Percentiles rank a stretch among this genome's conserved stretches.
Evolutionary conservation across 176 grass and related monocot genomes (phyloP).

Genomic region (Bolboschoenus planiculmis): DNA sequence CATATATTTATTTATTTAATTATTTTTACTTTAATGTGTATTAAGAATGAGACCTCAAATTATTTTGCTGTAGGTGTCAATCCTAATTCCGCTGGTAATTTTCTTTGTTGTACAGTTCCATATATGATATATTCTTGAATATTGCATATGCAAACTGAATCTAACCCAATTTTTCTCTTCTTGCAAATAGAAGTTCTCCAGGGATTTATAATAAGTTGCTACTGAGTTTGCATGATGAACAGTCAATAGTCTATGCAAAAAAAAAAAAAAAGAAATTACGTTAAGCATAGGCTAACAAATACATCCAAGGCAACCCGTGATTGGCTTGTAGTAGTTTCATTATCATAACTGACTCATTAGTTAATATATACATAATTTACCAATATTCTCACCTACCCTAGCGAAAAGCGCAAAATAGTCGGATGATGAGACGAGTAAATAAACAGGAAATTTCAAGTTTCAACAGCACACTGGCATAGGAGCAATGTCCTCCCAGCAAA

Average conservation of each 20-base stretch:
- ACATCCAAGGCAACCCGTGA: conserved; percentile 10
- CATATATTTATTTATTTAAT: not conserved
- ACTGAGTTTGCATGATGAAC: not conserved
- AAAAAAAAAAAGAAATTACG: not conserved
- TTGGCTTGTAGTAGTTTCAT: not conserved
- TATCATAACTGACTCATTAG: not conserved
- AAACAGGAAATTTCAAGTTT: conserved; percentile 1
- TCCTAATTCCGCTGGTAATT: conserved; percentile 32
- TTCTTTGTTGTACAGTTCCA: conserved; percentile 13
- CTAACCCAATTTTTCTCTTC: not conserved
- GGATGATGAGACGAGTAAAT: not conserved
- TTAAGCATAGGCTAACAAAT: not conserved
- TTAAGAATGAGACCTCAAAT: conserved; percentile 75
- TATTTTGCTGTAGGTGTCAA: conserved; percentile 67
- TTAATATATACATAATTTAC: conserved; percentile 7
- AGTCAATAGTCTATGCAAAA: no score
- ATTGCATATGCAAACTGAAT: not conserved
- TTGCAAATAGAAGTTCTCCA: conserved; percentile 26
- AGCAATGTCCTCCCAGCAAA: conserved; percentile 4
- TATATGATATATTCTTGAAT: not conserved
- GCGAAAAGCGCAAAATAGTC: conserved; percentile 3
- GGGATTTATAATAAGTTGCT: conserved; percentile 20
- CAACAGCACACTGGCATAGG: conserved; percentile 7
- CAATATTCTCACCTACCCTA: conserved; percentile 8
- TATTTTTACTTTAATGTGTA: not conserved